Evolutionary conservation across 2,329 filamentous ascomycete species (phyloP), one percentile per base, ranked within the genome.

Genomic region (Cytospora paraplurivora): DNA sequence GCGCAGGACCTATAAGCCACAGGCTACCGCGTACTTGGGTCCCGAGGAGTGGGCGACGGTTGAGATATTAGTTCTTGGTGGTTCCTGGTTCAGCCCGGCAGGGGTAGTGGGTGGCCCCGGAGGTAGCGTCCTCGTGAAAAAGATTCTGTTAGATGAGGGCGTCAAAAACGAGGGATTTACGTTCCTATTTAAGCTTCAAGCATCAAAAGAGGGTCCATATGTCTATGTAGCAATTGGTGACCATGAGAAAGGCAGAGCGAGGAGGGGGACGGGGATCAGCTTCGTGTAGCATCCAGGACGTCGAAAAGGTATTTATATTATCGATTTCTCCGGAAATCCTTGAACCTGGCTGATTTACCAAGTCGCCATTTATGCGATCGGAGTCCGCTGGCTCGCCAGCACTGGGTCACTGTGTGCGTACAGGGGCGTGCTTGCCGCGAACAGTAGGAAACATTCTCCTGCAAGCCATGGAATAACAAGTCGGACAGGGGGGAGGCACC

Each of bases 221-320:
- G 51, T 60, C 37, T 44, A 37, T 49, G 51, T 61, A 52, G 55
- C 33, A 51, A 55, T 61, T 21, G 50, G 51, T 38, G 51, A 61
- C 47, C 50, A 34, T 51, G 51, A 41, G 32, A 27, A 37, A 49
- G 50, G 58, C 50, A 61, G 51, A 61, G 51, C 58, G 38, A 55
- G 58, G 50, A 61, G 59, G 59, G 58, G 51, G 49, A n/a, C 34
- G 51, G 59, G 51, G 49, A 52, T 44, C 53, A 53, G 34, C 59
- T 61, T 61, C 59, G 55, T 61, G 59, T 51, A 61, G 59, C 59
- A 61, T 41, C 49, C 54, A 49, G 59, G 51, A 55, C 33, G 51
- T 61, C 49, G 59, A 61, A 61, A 55, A 55, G 59, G 59, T 56
- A 61, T 61, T 61, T 55, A 61, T 61, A 55, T 61, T 61, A 21